phyloP scores from a whole-genome alignment of 129 eudicot genomes.

The Smallanthus sonchifolius region DNA sequence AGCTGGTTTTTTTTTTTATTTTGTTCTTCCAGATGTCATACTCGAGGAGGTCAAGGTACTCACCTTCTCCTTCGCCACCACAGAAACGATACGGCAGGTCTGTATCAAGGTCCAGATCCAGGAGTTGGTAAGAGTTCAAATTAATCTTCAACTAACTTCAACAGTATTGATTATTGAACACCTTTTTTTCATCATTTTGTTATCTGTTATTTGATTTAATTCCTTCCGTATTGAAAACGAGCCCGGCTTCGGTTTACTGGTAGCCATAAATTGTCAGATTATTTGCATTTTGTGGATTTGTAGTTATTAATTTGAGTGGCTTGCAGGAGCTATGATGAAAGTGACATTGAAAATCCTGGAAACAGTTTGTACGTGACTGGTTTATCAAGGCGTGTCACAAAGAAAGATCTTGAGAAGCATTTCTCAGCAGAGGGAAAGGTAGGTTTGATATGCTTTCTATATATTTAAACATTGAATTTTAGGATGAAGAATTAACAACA shows the following conservation, averaged over 20 bases:
- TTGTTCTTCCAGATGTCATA: slow-evolving; percentile 58
- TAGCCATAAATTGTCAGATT: neutral
- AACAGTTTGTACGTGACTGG: slow-evolving; percentile 94
- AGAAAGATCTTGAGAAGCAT: slow-evolving; percentile 78
- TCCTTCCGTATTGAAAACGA: neutral
- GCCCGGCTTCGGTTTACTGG: neutral
- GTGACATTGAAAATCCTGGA: slow-evolving; percentile 89
- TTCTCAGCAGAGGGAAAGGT: slow-evolving; percentile 88
- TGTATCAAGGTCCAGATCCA: slow-evolving; percentile 57
- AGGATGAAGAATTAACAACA: no score
- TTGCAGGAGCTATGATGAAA: slow-evolving; percentile 63
- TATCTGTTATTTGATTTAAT: neutral
- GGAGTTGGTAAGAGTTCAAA: slow-evolving; percentile 45
- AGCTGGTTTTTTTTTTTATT: neutral
- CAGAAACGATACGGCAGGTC: slow-evolving; percentile 46
- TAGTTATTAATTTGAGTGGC: neutral
- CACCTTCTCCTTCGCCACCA: slow-evolving; percentile 78
- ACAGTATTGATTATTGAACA: neutral
- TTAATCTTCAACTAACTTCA: slow-evolving; percentile 17
- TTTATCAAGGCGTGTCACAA: slow-evolving; percentile 66
- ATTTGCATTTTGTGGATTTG: neutral
- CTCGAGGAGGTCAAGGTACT: slow-evolving; percentile 65
- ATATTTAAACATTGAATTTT: neutral
- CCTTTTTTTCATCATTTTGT: neutral
- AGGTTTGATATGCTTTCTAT: neutral